These are phyloP conservation scores for Phaseolus lunatus DNA, from an alignment of 306 rosid species.

Conservation along the genomic window DNA sequence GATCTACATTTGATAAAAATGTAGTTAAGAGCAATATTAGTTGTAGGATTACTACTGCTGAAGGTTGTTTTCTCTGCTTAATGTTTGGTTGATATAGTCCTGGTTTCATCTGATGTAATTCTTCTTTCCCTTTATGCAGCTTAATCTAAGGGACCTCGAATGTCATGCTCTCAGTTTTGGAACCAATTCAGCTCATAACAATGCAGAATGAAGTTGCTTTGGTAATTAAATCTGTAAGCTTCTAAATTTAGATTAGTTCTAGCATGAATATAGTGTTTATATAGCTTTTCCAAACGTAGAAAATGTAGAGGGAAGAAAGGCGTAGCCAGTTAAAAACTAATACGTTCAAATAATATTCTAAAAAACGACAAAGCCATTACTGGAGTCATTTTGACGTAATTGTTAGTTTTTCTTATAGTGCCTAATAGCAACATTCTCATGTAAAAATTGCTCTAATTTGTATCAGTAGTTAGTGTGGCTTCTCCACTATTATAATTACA, in stretches of 20 bases:
- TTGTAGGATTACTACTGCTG: conserved; percentile 11
- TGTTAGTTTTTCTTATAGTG: background rate
- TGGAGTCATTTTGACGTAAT: background rate
- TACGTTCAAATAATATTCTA: background rate
- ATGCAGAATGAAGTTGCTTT: conserved; percentile 33
- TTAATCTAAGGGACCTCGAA: conserved; percentile 83
- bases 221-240: conserved; percentile 42
- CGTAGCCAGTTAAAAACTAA: background rate
- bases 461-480: background rate
- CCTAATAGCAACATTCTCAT: background rate
- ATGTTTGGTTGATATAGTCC: background rate
- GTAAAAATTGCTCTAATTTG: background rate
- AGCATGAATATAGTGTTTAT: no score
- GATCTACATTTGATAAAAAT: conserved; percentile 38
- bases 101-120: conserved; percentile 28
- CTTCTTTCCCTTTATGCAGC: conserved; percentile 58
- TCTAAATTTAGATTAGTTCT: background rate
- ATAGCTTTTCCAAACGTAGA: no score
- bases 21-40: conserved; percentile 1
- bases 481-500: conserved; percentile 14
- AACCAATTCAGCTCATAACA: conserved; percentile 60
- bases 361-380: background rate
- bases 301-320: background rate
- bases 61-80: conserved; percentile 33
- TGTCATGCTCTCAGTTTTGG: conserved; percentile 85